phyloP scores from a whole-genome alignment of 2,329 filamentous ascomycete genomes.

The Cryphonectria carpinicola region DNA sequence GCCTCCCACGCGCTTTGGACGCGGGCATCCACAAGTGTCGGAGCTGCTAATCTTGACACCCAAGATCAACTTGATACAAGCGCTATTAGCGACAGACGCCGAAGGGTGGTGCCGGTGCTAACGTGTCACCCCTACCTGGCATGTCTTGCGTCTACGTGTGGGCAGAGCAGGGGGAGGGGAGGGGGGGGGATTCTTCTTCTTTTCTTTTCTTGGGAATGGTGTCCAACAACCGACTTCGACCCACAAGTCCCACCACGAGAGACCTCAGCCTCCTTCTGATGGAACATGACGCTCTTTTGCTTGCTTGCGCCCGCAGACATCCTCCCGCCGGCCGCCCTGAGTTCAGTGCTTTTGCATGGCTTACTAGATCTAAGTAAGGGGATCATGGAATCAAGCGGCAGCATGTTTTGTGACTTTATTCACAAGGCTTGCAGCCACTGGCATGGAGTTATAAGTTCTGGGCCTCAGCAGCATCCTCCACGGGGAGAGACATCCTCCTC shows the following conservation, averaged over 20 bases:
- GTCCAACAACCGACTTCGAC: background rate
- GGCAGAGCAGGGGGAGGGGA: background rate
- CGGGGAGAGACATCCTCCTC: background rate
- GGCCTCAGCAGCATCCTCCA: background rate
- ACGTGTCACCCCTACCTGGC: background rate
- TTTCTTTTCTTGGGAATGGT: background rate
- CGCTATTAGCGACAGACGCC: conserved; percentile 5
- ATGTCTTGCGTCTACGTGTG: background rate
- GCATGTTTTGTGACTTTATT: background rate
- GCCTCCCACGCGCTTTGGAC: conserved; percentile 6
- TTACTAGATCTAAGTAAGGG: background rate
- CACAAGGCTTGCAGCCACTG: background rate
- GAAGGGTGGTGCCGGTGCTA: background rate
- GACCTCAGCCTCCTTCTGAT: background rate
- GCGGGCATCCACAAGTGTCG: background rate
- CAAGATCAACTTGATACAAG: background rate
- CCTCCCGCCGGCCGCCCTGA: too few relatives aligned
- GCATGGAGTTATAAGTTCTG: background rate
- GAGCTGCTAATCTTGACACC: conserved; percentile 4
- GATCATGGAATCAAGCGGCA: background rate
- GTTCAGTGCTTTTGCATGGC: background rate
- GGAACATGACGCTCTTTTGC: background rate
- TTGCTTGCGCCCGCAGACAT: background rate
- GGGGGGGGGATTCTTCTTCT: background rate
- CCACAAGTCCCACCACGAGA: background rate